Evolutionary conservation across 176 grass and related monocot species (phyloP), one percentile per base, ranked within the genome.

Genomic region (Coix lacrymajobi): DNA sequence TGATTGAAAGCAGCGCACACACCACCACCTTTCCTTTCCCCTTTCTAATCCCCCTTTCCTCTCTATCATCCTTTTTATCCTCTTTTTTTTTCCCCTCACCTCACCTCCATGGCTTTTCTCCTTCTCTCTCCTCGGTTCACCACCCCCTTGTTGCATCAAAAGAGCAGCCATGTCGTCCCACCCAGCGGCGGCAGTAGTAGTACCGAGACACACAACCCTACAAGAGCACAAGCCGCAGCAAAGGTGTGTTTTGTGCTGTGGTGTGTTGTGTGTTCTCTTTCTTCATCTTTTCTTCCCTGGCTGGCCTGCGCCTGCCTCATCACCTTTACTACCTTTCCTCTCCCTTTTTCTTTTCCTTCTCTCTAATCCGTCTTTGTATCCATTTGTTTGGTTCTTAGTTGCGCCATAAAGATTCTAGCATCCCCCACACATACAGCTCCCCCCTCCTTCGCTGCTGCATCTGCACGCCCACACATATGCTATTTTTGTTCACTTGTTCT

Each of bases 1-100:
- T 91, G 94, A 97, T 84, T 94, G 91, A 94, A 97, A 94, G 89
- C 77, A 96, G 83, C 90, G 69, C 90, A 75, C 73, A 87, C 83
- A 67, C 58, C 76, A 66, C 40, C 72, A 92, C 88, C 73, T 93
- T 97, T 89, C 84, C 89, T 86, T 82, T 69, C 84, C 79, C 77
- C 85, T 92, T 92, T 92, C 80, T 86, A 67, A 84, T 87, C 85
- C 14, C 67, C 71, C 70, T 91, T 82, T 92, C 73, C 75, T 86
- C 77, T 65, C 74, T 29, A 85, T 86, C 75, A 66, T 87, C 79
- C 75, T 81, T 91, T 88, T 83, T 80, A 82, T 72, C 77, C 65
- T 71, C 82, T 79, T 87, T 85, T 83, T 91, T 72, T 73, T 20
- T n/a, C 4, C 43, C 44, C 14, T n/a, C n/a, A n/a, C 67, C 84